Evolutionary conservation across 108 stramenopile species (phyloP).

Genomic region (Pseudonitzschia delicatissima): DNA sequence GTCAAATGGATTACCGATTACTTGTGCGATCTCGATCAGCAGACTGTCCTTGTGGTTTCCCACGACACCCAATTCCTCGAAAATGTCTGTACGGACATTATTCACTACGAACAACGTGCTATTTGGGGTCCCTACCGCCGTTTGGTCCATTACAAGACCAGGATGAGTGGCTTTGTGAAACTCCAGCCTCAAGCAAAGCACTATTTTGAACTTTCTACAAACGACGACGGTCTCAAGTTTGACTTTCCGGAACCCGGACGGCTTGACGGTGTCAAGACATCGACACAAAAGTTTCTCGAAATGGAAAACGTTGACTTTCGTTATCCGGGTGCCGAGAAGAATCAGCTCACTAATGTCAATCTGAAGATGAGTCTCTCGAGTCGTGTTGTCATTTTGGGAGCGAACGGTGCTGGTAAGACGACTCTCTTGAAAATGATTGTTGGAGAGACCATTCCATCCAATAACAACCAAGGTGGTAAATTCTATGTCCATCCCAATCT

Average conservation of each 20-base stretch:
- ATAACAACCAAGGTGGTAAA: slow-evolving; percentile 57
- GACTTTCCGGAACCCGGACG: slow-evolving; percentile 88
- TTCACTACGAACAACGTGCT: slow-evolving; percentile 91
- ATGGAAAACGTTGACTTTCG: slow-evolving; percentile 87
- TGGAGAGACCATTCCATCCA: slow-evolving; percentile 85
- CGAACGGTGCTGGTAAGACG: slow-evolving; percentile 92
- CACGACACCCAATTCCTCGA: slow-evolving; percentile 96
- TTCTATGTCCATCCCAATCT: slow-evolving; percentile 88
- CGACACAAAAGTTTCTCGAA: slow-evolving; percentile 95
- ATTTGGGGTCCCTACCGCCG: slow-evolving; percentile 89
- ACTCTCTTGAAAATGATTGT: slow-evolving; percentile 93
- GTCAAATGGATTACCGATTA: slow-evolving; percentile 90
- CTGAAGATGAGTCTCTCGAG: slow-evolving; percentile 90
- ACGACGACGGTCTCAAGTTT: slow-evolving; percentile 74
- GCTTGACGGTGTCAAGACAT: slow-evolving; percentile 91
- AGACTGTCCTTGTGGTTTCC: slow-evolving; percentile 87
- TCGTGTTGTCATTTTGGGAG: slow-evolving; percentile 79
- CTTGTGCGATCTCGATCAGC: slow-evolving; percentile 64
- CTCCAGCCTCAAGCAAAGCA: slow-evolving; percentile 93
- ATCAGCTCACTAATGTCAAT: slow-evolving; percentile 69
- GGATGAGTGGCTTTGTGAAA: slow-evolving; percentile 87
- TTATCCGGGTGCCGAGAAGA: slow-evolving; percentile 72
- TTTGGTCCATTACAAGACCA: slow-evolving; percentile 90
- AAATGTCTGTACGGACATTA: slow-evolving; percentile 88
- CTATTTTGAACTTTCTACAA: slow-evolving; percentile 92